Conservation (phyloP, 768 basidiomycete species). For the Chalciporus pseudorubinellus region DNA sequence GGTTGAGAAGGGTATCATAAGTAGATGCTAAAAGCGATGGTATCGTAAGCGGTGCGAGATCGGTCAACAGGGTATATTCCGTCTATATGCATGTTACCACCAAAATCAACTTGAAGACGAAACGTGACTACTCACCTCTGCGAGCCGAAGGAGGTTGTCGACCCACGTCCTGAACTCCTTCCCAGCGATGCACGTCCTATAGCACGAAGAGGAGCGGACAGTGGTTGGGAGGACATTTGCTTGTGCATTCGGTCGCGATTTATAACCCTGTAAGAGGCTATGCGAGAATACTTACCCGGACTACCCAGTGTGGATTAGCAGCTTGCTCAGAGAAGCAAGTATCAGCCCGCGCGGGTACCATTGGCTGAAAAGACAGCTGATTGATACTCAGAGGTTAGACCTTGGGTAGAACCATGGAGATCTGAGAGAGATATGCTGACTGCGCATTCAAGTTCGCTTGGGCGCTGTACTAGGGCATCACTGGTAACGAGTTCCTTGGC, state of each 20-base stretch:
- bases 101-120: not conserved
- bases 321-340: not conserved
- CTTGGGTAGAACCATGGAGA: no score
- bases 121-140: conserved; percentile 48
- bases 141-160: conserved; percentile 57
- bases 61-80: conserved; percentile 63
- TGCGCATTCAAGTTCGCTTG: no score
- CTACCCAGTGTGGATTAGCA: not conserved
- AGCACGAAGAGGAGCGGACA: not conserved
- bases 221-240: not conserved
- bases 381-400: no score
- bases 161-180: conserved; percentile 74
- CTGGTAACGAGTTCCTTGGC: no score
- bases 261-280: not conserved
- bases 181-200: conserved; percentile 53
- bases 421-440: no score
- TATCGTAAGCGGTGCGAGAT: conserved; percentile 60
- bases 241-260: no score
- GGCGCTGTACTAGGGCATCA: no score
- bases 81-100: conserved; percentile 39
- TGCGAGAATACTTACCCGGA: not conserved
- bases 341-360: not conserved
- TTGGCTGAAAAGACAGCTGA: no score
- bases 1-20: conserved; percentile 59
- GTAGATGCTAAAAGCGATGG: conserved; percentile 53